Conservation (phyloP, 2,329 filamentous ascomycete genomes). For the Fusarium mangiferae region DNA sequence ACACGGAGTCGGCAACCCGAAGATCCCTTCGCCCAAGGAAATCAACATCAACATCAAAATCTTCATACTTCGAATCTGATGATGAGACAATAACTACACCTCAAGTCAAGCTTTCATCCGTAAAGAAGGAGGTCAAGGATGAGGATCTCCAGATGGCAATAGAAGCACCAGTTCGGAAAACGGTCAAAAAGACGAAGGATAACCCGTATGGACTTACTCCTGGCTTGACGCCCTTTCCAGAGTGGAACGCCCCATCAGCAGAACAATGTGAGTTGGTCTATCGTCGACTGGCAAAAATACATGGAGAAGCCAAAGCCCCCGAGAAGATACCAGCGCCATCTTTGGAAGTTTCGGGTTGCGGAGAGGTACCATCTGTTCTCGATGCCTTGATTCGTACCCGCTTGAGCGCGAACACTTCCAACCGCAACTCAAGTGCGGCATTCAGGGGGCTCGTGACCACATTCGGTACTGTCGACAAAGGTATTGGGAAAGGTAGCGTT, state of each 20-base stretch:
- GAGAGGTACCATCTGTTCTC: slow-evolving; percentile 42
- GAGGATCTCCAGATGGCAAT: background rate
- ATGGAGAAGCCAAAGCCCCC: slow-evolving; percentile 39
- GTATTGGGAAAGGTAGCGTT: slow-evolving; percentile 43
- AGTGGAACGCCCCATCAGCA: slow-evolving; percentile 38
- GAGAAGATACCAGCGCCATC: slow-evolving; percentile 44
- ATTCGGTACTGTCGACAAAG: slow-evolving; percentile 39
- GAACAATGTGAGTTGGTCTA: slow-evolving; percentile 41
- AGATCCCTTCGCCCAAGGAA: slow-evolving; percentile 28
- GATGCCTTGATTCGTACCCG: slow-evolving; percentile 43
- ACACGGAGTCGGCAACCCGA: background rate
- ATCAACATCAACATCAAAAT: slow-evolving; percentile 15
- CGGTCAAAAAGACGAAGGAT: slow-evolving; percentile 38
- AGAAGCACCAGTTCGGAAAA: slow-evolving; percentile 26
- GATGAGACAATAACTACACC: slow-evolving; percentile 15
- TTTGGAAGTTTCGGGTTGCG: slow-evolving; percentile 43
- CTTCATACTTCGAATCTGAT: slow-evolving; percentile 38
- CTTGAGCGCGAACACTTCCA: slow-evolving; percentile 42
- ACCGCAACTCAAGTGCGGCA: slow-evolving; percentile 42
- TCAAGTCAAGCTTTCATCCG: background rate
- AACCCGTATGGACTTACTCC: slow-evolving; percentile 44
- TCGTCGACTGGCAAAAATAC: slow-evolving; percentile 33
- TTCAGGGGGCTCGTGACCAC: slow-evolving; percentile 41
- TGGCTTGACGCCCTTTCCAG: slow-evolving; percentile 42
- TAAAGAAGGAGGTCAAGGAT: slow-evolving; percentile 31